Evolutionary conservation across 306 rosid species (phyloP).

Genomic region (Vicia faba): DNA sequence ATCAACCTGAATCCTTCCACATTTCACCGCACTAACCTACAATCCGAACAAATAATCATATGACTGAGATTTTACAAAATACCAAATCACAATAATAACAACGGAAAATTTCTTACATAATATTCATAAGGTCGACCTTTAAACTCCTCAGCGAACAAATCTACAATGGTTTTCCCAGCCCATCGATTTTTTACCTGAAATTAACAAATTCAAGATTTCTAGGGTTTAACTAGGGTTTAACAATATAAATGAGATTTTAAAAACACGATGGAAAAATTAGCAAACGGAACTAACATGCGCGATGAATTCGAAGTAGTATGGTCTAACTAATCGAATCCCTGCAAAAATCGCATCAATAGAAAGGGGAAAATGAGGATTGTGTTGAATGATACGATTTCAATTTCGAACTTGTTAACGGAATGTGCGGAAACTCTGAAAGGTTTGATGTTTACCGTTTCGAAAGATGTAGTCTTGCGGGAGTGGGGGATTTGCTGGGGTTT

Average conservation of each 20-base stretch:
- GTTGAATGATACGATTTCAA: background rate
- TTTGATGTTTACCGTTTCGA: constrained; percentile 61
- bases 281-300: constrained; percentile 56
- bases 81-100: background rate
- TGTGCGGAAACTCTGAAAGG: background rate
- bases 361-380: background rate
- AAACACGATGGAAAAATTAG: background rate
- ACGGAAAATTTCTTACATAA: constrained; percentile 49
- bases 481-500: constrained; percentile 80
- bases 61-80: background rate
- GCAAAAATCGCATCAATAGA: constrained; percentile 38
- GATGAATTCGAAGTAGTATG: constrained; percentile 94
- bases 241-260: too few relatives aligned
- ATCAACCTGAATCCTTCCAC: constrained; percentile 54
- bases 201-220: constrained; percentile 22
- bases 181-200: constrained; percentile 86
- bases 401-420: background rate
- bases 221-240: constrained; percentile 46
- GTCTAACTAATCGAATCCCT: constrained; percentile 79
- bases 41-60: constrained; percentile 16
- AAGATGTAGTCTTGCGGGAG: constrained; percentile 64
- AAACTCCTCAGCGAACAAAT: constrained; percentile 85
- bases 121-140: constrained; percentile 86
- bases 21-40: constrained; percentile 48
- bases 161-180: constrained; percentile 90